Base-by-base conservation (phyloP, 805 yeast species). In the Saccharomycopsis microspora region DNA sequence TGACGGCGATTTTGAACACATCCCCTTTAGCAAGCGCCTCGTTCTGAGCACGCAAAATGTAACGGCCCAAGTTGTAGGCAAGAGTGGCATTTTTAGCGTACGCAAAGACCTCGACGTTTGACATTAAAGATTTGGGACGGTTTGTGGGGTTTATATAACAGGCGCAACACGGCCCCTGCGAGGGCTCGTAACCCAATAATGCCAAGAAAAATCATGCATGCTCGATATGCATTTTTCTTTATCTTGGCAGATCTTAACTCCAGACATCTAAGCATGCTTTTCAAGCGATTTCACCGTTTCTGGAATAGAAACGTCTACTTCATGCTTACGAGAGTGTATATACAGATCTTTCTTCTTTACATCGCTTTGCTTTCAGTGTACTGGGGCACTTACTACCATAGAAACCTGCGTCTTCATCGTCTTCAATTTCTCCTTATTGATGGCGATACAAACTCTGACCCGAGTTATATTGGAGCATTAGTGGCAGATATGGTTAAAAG, bases 1-100 rank as follows among this genome's bases (percentile, higher is more conserved):
- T 82, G 43, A 89, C 74, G 8, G 96, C 96, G 51, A 89, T 70
- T 55, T 75, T 76, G 66, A 89, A 89, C 36, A 34, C 36, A 34
- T 60, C 61, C 40, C 67, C 64, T 29, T 54, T 48, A 10, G 62
- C 57, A 47, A 88, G 68, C 3, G 80, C 82, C 40, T 68, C 64
- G 55, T 82, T 69, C 64, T 88, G 96, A 46, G 72, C 61, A 44
- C 71, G 64, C 31, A 87, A 58, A 42, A 86, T 69, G 58, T 75
- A 76, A 45, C 70, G 64, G 5, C 86, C 95, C 35, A 86, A 78
- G 3, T 82, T 72, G 27, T 65, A 61, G 54, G 94, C 83, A 32
- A 85, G 82, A 36, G 75, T 78, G 11, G 59, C 62, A 5, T 82
- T 73, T 39, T 76, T 77, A 3, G 72, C 60, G 55, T 75, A 76